Conservation (phyloP, 2,329 filamentous ascomycete species). For the Metarhizium sp. region DNA sequence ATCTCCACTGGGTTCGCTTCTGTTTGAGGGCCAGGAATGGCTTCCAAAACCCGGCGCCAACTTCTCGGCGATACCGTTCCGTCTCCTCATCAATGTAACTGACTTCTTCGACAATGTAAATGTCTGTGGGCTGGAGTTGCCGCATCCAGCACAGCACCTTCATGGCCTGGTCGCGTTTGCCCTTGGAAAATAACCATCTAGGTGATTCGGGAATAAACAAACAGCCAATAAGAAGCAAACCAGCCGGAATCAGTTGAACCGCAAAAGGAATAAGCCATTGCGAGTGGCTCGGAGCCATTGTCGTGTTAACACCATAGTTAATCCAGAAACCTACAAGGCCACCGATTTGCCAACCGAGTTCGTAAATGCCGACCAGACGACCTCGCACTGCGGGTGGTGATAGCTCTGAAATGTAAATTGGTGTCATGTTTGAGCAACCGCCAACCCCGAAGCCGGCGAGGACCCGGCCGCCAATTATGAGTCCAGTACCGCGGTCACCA, state of each 20-base stretch:
- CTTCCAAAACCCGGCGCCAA: conserved; percentile 67
- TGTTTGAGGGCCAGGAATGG: conserved; percentile 52
- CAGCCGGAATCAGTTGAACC: conserved; percentile 58
- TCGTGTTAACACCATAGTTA: conserved; percentile 51
- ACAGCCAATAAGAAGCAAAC: conserved; percentile 49
- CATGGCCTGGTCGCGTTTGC: conserved; percentile 48
- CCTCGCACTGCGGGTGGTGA: conserved; percentile 12
- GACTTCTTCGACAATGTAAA: conserved; percentile 67
- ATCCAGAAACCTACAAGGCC: conserved; percentile 13
- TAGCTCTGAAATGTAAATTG: conserved; percentile 14
- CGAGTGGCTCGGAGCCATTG: conserved; percentile 33
- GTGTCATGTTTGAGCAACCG: conserved; percentile 14
- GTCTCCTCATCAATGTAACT: conserved; percentile 60
- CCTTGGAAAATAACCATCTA: conserved; percentile 58
- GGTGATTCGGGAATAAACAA: conserved; percentile 56
- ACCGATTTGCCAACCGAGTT: conserved; percentile 13
- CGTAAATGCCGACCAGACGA: conserved; percentile 13
- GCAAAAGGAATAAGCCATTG: conserved; percentile 60
- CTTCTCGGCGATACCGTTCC: conserved; percentile 50
- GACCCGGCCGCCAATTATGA: conserved; percentile 14
- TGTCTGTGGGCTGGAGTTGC: conserved; percentile 42
- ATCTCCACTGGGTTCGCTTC: conserved; percentile 55
- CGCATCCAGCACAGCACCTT: conserved; percentile 56
- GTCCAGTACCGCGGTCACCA: conserved; percentile 17
- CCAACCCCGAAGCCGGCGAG: conserved; percentile 16